Conservation (phyloP, 192 early-diverging fungal genomes). For the Pecoramyces ruminantium region DNA sequence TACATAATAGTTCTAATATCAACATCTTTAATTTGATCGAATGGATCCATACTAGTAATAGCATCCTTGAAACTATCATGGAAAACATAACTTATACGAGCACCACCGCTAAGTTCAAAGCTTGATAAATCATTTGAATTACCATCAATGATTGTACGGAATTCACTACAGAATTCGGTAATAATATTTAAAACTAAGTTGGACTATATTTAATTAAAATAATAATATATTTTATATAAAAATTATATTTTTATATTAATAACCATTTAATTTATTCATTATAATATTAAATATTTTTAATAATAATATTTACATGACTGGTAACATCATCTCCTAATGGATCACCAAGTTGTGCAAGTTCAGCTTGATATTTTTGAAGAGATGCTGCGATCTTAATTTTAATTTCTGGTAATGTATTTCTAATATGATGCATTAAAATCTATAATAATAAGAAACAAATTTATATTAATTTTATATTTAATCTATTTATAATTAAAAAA, state of each 20-base stretch:
- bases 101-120: conserved; percentile 92
- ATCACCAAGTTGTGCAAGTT: conserved; percentile 82
- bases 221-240: neutral
- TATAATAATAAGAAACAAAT: conserved; percentile 5
- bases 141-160: conserved; percentile 88
- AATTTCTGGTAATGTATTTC: conserved; percentile 94
- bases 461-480: too few species aligned
- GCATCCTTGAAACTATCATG: conserved; percentile 90
- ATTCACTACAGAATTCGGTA: conserved; percentile 96
- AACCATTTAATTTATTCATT: too few species aligned
- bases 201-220: conserved; percentile 23
- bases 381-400: conserved; percentile 86
- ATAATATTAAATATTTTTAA: too few species aligned
- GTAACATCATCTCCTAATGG: conserved; percentile 58
- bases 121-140: conserved; percentile 86
- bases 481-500: too few species aligned
- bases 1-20: conserved; percentile 98
- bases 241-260: too few species aligned
- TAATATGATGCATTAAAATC: conserved; percentile 99
- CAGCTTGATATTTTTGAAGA: conserved; percentile 65
- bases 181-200: conserved; percentile 92
- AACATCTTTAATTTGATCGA: conserved; percentile 96
- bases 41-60: conserved; percentile 86
- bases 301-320: conserved; percentile 34
- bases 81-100: conserved; percentile 97